phyloP scores from a whole-genome alignment of 1,284 basidiomycete genomes.

The Puccinia hordei region DNA sequence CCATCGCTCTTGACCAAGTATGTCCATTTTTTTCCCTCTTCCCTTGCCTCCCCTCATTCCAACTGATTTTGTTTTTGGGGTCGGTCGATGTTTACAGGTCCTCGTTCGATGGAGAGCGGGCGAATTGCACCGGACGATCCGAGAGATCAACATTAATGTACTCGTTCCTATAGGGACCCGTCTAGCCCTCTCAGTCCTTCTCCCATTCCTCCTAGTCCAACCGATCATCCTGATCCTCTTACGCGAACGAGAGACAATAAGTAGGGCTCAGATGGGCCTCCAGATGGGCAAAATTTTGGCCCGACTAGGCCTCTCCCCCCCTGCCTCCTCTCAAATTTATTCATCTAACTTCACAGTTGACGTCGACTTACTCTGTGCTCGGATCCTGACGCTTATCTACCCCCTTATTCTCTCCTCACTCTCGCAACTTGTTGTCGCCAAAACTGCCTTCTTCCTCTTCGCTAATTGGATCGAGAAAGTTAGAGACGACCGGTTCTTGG shows the following conservation, averaged over 20 bases:
- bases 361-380: neutral
- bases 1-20: conserved; percentile 42
- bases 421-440: conserved; percentile 19
- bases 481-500: conserved; percentile 48
- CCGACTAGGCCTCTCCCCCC: neutral
- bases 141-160: conserved; percentile 23
- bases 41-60: neutral
- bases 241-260: neutral
- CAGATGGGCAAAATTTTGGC: neutral
- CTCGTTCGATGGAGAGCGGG: conserved; percentile 27
- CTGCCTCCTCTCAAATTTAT: no score
- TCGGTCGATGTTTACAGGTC: conserved; percentile 16
- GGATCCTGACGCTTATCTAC: conserved; percentile 21
- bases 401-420: conserved; percentile 33
- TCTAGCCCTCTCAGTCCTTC: neutral
- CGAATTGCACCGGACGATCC: neutral
- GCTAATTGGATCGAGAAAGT: conserved; percentile 45
- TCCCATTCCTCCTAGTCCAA: conserved; percentile 13
- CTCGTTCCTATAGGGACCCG: conserved; percentile 9
- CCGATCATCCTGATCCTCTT: conserved; percentile 17
- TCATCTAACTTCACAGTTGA: no score
- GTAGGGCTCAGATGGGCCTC: neutral
- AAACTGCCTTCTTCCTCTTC: conserved; percentile 16
- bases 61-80: neutral
- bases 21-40: neutral